Evolutionary conservation across 2,329 filamentous ascomycete species (phyloP).

Genomic region (Stachybotrys chlorohalonatus): DNA sequence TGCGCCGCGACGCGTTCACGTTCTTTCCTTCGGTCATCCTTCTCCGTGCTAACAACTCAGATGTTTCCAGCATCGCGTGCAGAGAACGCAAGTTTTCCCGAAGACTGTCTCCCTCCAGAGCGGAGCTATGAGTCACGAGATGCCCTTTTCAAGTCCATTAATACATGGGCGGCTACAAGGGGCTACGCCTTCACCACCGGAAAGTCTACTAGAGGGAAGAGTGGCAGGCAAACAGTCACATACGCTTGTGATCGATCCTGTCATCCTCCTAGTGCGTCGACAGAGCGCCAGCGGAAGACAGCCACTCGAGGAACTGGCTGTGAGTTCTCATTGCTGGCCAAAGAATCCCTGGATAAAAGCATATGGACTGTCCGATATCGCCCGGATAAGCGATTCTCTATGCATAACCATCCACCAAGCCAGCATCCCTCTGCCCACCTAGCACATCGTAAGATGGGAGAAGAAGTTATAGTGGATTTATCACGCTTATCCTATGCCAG

Average conservation of each 20-base stretch:
- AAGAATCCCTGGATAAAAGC: slow-evolving; percentile 3
- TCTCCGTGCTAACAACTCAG: too few relatives aligned
- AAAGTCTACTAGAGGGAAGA: slow-evolving; percentile 5
- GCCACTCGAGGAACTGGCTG: slow-evolving; percentile 5
- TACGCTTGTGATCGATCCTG: slow-evolving; percentile 5
- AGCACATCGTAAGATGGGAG: slow-evolving; percentile 3
- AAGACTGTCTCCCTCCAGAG: slow-evolving; percentile 4
- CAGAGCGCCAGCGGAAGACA: slow-evolving; percentile 3
- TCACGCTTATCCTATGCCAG: slow-evolving; percentile 4
- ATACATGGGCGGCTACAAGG: slow-evolving; percentile 5
- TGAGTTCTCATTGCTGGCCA: slow-evolving; percentile 6
- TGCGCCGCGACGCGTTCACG: too few relatives aligned
- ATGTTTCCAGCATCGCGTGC: neutral
- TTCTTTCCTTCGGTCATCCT: too few relatives aligned
- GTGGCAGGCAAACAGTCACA: slow-evolving; percentile 3
- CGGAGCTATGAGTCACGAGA: slow-evolving; percentile 2
- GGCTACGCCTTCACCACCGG: slow-evolving; percentile 9
- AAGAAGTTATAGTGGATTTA: slow-evolving; percentile 2
- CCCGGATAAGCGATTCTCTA: neutral
- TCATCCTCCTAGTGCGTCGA: slow-evolving; percentile 6
- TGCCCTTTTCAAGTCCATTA: slow-evolving; percentile 1
- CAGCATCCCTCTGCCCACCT: slow-evolving; percentile 2
- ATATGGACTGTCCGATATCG: slow-evolving; percentile 5
- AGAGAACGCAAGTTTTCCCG: slow-evolving; percentile 1
- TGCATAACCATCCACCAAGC: slow-evolving; percentile 5